phyloP scores from a whole-genome alignment of 306 rosid genomes.

The Astragalus glycyphyllos region DNA sequence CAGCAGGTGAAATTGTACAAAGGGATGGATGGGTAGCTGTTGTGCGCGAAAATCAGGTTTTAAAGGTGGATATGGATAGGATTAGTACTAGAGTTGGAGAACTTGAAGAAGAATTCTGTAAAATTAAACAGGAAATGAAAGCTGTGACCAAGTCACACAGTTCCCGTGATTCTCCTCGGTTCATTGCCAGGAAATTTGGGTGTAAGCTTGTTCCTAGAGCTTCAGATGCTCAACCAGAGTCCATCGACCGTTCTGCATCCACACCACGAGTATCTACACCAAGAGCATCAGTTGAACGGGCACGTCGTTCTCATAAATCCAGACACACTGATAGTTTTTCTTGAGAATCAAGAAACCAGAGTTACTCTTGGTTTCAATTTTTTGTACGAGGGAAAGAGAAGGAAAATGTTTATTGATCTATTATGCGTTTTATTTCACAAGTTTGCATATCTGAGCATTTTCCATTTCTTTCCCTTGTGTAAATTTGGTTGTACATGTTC shows the following conservation, averaged over 20 bases:
- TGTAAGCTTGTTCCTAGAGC: conserved; percentile 76
- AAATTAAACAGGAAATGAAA: conserved; percentile 91
- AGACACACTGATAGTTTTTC: conserved; percentile 71
- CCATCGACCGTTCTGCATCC: conserved; percentile 54
- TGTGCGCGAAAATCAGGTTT: conserved; percentile 82
- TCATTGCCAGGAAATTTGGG: conserved; percentile 64
- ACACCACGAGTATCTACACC: conserved; percentile 75
- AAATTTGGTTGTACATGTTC: conserved; percentile 35
- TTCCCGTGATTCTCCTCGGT: conserved; percentile 69
- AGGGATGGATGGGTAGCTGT: conserved; percentile 93
- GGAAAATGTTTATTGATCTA: conserved; percentile 51
- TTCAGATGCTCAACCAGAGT: conserved; percentile 77
- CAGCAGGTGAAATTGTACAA: conserved; percentile 67
- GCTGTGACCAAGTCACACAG: conserved; percentile 71
- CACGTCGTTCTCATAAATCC: conserved; percentile 55
- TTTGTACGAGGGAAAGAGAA: conserved; percentile 59
- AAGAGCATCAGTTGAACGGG: conserved; percentile 64
- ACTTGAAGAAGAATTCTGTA: conserved; percentile 80
- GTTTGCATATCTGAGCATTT: conserved; percentile 48
- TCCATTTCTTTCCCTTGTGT: conserved; percentile 65
- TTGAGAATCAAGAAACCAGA: conserved; percentile 41
- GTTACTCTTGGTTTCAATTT: conserved; percentile 48
- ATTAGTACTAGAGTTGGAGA: conserved; percentile 90
- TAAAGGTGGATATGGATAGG: conserved; percentile 83
- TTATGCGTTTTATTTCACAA: conserved; percentile 26